Evolutionary conservation across 139 green algal genomes (phyloP), one percentile per base, ranked within the genome.

Genomic region (Eudorina sp.): DNA sequence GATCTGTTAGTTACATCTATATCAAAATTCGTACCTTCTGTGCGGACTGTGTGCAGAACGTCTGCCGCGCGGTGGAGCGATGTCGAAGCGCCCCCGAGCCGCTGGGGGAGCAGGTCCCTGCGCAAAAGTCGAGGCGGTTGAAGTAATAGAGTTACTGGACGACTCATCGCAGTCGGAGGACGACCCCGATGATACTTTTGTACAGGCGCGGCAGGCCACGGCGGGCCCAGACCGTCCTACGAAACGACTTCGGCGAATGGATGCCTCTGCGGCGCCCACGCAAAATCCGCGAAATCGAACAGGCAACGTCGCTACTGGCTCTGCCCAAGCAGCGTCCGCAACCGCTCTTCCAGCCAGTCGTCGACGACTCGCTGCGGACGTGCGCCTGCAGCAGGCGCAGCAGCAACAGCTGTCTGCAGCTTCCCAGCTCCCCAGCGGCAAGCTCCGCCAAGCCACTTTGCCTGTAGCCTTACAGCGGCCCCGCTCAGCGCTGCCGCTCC

Each of bases 121-220:
- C 66, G 34, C 13, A 31, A n/a, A n/a, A 36, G n/a, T 29, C 34
- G 64, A 73, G 29, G 34, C 25, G 41, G 73, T 81, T 2, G 80
- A 86, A n/a, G 80, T 86, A 0, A 86, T 86, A 7, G 43, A 29
- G 43, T 36, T 86, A 1, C 80, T 86, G 29, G 60, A 68, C 21
- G 75, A 86, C 60, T 85, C 78, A 0, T 85, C 78, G 4, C 46
- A 21, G 5, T 41, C 43, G 0, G 80, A 77, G 43, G 80, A 86
- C 0, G 77, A 84, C 53, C 53, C 53, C 5, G 80, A 86, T n/a
- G 60, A 46, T 21, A 27, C 62, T 0, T 29, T 25, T 27, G 55
- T 43, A 34, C 38, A 72, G 27, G 68, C 68, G 68, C 62, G 23
- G 66, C 66, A 46, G 16, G 38, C 70, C 1, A 7, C 45, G 27